Evolutionary conservation across 345 rosid species (phyloP).

Genomic region (Firmiana major): DNA sequence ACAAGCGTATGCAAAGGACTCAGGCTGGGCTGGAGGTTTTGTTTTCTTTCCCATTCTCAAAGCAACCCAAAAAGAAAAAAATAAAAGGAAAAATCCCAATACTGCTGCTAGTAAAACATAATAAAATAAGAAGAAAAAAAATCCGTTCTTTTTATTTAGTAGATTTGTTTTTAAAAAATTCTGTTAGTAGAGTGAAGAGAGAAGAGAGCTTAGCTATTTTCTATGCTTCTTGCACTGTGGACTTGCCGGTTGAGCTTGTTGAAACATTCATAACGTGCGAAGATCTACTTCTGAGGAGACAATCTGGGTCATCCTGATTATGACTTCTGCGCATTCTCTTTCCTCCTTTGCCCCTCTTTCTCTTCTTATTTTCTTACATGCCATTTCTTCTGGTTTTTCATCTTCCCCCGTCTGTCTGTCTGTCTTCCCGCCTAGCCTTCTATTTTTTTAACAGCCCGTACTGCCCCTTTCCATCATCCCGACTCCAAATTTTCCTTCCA

Average conservation of each 20-base stretch:
- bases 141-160: not conserved
- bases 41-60: conserved; percentile 8
- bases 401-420: too few relatives aligned
- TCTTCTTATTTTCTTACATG: conserved; percentile 4
- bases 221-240: not conserved
- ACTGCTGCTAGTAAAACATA: too few relatives aligned
- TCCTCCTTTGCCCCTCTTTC: not conserved
- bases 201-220: not conserved
- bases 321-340: conserved; percentile 20
- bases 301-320: conserved; percentile 36
- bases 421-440: too few relatives aligned
- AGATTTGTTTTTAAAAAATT: too few relatives aligned
- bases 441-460: not conserved
- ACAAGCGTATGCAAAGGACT: conserved; percentile 17
- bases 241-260: not conserved
- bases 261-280: conserved; percentile 50
- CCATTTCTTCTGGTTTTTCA: not conserved
- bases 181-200: too few relatives aligned
- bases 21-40: conserved; percentile 15
- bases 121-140: too few relatives aligned
- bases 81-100: not conserved
- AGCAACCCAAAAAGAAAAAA: not conserved
- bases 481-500: not conserved
- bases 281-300: conserved; percentile 56
- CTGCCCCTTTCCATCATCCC: not conserved